Evolutionary conservation across 192 early-diverging fungal genomes (phyloP), one percentile per base, ranked within the genome.

Genomic region (Cetraspora pellucida): DNA sequence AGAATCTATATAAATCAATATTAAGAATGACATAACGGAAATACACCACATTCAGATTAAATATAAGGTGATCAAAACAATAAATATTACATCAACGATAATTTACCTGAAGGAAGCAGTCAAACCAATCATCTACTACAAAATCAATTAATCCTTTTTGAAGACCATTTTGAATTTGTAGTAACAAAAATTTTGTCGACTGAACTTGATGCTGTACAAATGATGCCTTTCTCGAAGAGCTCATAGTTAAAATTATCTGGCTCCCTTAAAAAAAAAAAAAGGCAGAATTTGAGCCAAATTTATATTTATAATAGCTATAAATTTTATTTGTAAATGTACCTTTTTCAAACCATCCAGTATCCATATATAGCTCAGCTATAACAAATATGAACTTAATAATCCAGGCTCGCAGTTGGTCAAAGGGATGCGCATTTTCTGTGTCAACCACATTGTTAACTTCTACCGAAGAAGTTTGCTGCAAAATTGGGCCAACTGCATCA

Each of bases 311-410:
- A 17, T 79, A 46, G 21, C 72, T 59, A 77, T 49, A 50, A 28
- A 64, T 37, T 9, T 14, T 49, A 19, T 46, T 65, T 5, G 70
- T 16, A 65, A 60, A 27, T 79, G 54, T 1, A 87, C 89, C 83
- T 82, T 85, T 84, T 19, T 66, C 72, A 10, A 80, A 67, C 84
- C 85, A 85, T 11, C 65, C 59, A 9, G 77, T 50, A 79, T 83
- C 83, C 45, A 72, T 66, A 61, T 58, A 73, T 28, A 73, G 45
- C 23, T 68, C 54, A 17, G 75, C 82, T 25, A 84, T 77, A 31
- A 59, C 63, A 2, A 54, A 57, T 13, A 85, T 64, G 31, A 88
- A 54, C 4, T 81, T 61, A n/a, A 90, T 73, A 13, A 77, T 76
- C 71, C 61, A 63, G 6, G 72, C 54, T 19, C 77, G 52, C 19